Evolutionary conservation across 106 monocot species (phyloP), one percentile per base, ranked within the genome.

Genomic region (Narthecium ossifragum): DNA sequence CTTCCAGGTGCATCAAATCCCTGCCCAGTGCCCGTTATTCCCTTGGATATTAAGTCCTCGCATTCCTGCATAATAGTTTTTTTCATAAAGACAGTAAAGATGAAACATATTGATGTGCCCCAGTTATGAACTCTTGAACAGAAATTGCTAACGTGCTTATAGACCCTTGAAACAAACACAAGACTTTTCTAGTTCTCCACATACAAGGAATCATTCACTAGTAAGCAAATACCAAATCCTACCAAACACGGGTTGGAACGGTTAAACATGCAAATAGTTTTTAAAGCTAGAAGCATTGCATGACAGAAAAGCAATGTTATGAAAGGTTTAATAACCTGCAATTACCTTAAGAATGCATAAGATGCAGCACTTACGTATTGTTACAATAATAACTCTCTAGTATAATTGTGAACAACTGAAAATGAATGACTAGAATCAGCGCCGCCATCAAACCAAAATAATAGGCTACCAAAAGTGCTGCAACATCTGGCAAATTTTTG

Each of bases 1-100:
- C 85, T 77, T 46, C 89, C 89, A 61, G 72, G 70, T 59, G 73
- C 77, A 78, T 89, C 93, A 73, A 89, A 94, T 38, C 89, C 93
- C 61, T 86, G 80, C 8, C 89, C 89, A 58, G 83, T 63, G 8
- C 85, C 89, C 52, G 75, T 73, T 70, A 89, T 75, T 36, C 89
- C 88, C 59, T 82, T 83, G 14, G 83, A 63, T 5, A 94, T 61
- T 48, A 94, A 66, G 24, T 89, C 88, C 20, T 94, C 93, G 18
- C 88, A 89, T 64, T 94, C 85, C 84, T 84, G 60, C 63, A 74
- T 12, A 37, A 21, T 5, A 26, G 17, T 2, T 21, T 46, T 27
- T 9, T 28, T 29, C 14, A 43, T 13, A 13, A 43, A 4, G 6
- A 7, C 4, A 4, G 14, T 43, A 10, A 13, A 18, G 10, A 43